Base-by-base conservation (phyloP, 2,329 filamentous ascomycete species). In the Microdochium bolleyi region DNA sequence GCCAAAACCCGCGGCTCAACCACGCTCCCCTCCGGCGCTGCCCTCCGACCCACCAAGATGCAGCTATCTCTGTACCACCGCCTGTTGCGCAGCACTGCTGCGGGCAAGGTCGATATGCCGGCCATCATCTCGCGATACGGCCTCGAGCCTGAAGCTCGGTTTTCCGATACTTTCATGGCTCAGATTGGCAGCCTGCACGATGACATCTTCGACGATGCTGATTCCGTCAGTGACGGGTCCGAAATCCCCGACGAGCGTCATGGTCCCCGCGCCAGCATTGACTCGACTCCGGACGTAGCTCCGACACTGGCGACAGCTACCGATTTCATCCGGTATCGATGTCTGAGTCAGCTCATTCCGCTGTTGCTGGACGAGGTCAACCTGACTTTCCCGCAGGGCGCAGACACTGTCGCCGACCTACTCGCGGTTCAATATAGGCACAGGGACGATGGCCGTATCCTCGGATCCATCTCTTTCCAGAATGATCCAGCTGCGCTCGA, bases 1-100 rank as follows among this genome's bases (percentile, higher is more conserved):
- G 83, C 96, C 57, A 99, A 99, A 69, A 97, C 92, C 0, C 81
- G 92, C 19, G 78, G 76, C 1, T 82, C 79, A 3, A 73, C 71
- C n/a, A 78, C 76, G 2, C 64, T 89, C 2, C 89, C 91, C 1
- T 76, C 80, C 1, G 81, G 83, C 22, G 73, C 82, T 1, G 80
- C 84, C 0, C 76, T 89, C 48, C 81, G 87, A 11, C 89, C 89
- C 0, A 89, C 91, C 1, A 83, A 86, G 60, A 85, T 96, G 55
- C 94, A 99, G 65, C 75, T 97, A 0, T 91, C 95, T 69, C 74
- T 97, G 0, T 99, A 97, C 64, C 91, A 92, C 58, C 84, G 85
- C 24, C 83, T 97, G 51, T 75, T 99, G n/a, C 82, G 84, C 10
- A 78, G 84, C 2, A 82, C 97, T 61, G 88, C 87, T 1, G 78